These are phyloP conservation scores for Nemania diffusa DNA, from an alignment of 2,329 filamentous ascomycete genomes.

Conservation along the genomic window DNA sequence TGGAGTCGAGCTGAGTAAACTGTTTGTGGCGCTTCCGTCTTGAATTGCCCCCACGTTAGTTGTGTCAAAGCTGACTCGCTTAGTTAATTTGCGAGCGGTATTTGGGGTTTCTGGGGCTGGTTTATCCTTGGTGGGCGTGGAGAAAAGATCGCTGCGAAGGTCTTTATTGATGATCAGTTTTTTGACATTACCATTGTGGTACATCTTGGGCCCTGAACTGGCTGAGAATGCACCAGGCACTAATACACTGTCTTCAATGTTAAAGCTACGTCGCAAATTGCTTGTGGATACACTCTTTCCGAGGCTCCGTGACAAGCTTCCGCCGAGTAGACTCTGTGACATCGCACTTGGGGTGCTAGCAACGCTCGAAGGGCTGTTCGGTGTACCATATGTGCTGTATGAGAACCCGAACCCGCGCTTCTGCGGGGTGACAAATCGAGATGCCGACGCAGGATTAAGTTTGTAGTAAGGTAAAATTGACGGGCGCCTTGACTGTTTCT, in stretches of 20 bases:
- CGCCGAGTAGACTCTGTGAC: slow-evolving; percentile 73
- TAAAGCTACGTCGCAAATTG: slow-evolving; percentile 84
- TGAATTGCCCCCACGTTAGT: slow-evolving; percentile 61
- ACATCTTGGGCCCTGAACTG: slow-evolving; percentile 70
- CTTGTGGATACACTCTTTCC: slow-evolving; percentile 90
- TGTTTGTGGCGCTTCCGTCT: slow-evolving; percentile 58
- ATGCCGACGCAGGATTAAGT: slow-evolving; percentile 81
- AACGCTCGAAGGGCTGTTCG: slow-evolving; percentile 73
- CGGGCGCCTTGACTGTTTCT: slow-evolving; percentile 78
- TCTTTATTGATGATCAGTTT: slow-evolving; percentile 92
- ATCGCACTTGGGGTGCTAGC: slow-evolving; percentile 75
- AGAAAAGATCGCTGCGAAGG: slow-evolving; percentile 78
- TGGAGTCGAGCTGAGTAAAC: slow-evolving; percentile 59
- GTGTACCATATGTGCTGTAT: slow-evolving; percentile 90
- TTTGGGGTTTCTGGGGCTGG: slow-evolving; percentile 54
- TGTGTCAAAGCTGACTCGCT: slow-evolving; percentile 92
- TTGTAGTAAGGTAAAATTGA: slow-evolving; percentile 88
- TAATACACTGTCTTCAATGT: slow-evolving; percentile 85
- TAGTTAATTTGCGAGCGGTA: slow-evolving; percentile 70
- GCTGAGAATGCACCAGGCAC: slow-evolving; percentile 86
- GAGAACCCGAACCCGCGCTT: slow-evolving; percentile 91
- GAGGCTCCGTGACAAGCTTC: slow-evolving; percentile 76
- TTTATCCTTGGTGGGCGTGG: slow-evolving; percentile 67
- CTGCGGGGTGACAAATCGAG: slow-evolving; percentile 83
- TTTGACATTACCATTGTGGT: slow-evolving; percentile 80